Evolutionary conservation across 2,329 filamentous ascomycete genomes (phyloP).

Genomic region (Neoscytalidium dimidiatum): DNA sequence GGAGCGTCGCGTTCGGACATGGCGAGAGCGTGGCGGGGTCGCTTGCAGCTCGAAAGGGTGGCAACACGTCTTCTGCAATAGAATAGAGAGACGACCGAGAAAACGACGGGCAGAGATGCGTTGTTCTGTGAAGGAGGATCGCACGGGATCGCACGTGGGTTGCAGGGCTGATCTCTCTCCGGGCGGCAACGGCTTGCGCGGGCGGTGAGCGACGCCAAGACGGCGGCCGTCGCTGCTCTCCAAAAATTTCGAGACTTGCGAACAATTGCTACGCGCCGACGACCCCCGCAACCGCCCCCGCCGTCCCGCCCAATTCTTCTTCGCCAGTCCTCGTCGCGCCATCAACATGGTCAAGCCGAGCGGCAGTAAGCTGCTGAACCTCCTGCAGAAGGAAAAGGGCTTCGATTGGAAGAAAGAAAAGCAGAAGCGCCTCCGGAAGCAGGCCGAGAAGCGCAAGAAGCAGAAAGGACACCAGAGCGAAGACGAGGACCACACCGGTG

Average conservation of each 20-base stretch:
- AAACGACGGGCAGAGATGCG: neutral
- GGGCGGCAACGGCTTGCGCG: neutral
- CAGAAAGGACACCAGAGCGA: conserved; percentile 51
- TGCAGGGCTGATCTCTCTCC: conserved; percentile 4
- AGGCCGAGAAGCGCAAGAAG: conserved; percentile 57
- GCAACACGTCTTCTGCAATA: too few species aligned
- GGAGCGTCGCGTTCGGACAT: conserved; percentile 22
- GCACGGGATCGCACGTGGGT: neutral
- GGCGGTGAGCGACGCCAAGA: conserved; percentile 34
- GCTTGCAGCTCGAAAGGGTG: too few species aligned
- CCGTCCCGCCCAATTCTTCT: conserved; percentile 17
- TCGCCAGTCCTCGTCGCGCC: neutral
- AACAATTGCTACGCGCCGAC: conserved; percentile 31
- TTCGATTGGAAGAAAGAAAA: conserved; percentile 75
- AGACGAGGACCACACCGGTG: conserved; percentile 23
- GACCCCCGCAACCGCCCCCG: neutral
- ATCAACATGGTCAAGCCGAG: conserved; percentile 51
- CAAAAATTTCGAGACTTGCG: conserved; percentile 37
- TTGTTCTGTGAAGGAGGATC: neutral
- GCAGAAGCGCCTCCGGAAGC: conserved; percentile 52
- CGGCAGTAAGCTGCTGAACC: conserved; percentile 57
- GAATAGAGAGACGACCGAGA: neutral
- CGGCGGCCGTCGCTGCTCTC: conserved; percentile 30
- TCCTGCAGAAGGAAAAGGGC: conserved; percentile 60
- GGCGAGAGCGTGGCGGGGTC: neutral